Conservation (phyloP, 2,329 filamentous ascomycete species). For the Tothia fuscella region DNA sequence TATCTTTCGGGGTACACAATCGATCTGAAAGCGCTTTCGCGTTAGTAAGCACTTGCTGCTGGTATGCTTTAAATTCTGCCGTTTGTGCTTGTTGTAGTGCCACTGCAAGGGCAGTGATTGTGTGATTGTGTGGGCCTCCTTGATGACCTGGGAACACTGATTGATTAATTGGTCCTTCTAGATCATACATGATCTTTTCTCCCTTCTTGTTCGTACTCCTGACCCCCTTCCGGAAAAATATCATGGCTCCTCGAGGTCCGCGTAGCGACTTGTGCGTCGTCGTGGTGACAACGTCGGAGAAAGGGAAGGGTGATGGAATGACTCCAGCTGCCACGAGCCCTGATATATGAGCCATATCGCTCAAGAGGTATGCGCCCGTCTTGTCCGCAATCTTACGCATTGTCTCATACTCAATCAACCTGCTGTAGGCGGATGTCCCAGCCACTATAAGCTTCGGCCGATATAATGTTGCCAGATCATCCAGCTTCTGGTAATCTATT, state of each 20-base stretch:
- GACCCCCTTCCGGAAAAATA: conserved; percentile 98
- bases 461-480: conserved; percentile 83
- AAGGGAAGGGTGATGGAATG: conserved; percentile 81
- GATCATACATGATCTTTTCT: conserved; percentile 85
- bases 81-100: conserved; percentile 87
- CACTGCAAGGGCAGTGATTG: conserved; percentile 91
- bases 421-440: conserved; percentile 96
- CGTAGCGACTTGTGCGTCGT: conserved; percentile 99
- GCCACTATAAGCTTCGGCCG: conserved; percentile 93
- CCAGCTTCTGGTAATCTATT: conserved; percentile 91
- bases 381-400: conserved; percentile 95
- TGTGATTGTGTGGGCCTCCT: conserved; percentile 98
- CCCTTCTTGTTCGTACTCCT: conserved; percentile 82
- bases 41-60: conserved; percentile 83
- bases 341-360: conserved; percentile 98
- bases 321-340: conserved; percentile 87
- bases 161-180: conserved; percentile 95
- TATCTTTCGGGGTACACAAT: conserved; percentile 57
- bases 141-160: conserved; percentile 99
- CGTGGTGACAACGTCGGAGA: conserved; percentile 94
- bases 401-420: conserved; percentile 88
- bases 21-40: conserved; percentile 76
- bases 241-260: conserved; percentile 96
- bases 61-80: conserved; percentile 87
- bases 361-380: conserved; percentile 86